Conservation (phyloP, 2,329 filamentous ascomycete genomes). For the Aureobasidium pullulans region DNA sequence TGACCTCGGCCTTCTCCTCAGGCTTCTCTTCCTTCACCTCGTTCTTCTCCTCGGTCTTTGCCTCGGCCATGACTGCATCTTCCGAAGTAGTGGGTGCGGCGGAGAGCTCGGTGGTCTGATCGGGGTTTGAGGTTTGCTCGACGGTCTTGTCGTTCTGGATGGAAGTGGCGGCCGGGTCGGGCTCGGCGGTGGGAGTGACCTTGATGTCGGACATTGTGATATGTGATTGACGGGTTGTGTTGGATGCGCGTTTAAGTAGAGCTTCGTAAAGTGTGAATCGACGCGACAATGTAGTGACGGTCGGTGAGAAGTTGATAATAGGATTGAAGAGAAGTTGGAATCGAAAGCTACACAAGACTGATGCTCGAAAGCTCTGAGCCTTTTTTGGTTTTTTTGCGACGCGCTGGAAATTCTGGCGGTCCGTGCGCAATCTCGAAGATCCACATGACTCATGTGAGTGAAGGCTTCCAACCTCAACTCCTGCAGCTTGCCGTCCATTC, state of each 20-base stretch:
- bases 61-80: conserved; percentile 13
- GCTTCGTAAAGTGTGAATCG: conserved; percentile 4
- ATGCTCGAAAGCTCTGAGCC: conserved; percentile 1
- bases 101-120: conserved; percentile 11
- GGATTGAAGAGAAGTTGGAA: background rate
- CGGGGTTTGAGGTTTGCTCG: conserved; percentile 13
- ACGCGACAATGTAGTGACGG: background rate
- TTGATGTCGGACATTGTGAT: conserved; percentile 14
- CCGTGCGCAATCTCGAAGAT: conserved; percentile 1
- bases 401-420: background rate
- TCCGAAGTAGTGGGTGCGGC: conserved; percentile 15
- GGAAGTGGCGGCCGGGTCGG: conserved; percentile 15
- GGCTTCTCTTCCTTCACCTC: conserved; percentile 7
- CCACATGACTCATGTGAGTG: background rate
- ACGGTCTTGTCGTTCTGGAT: conserved; percentile 15
- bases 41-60: conserved; percentile 14
- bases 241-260: background rate
- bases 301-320: background rate
- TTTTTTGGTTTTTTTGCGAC: background rate
- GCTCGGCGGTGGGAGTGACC: conserved; percentile 6
- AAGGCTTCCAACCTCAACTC: background rate
- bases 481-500: background rate
- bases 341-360: conserved; percentile 1
- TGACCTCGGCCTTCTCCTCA: background rate
- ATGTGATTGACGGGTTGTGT: background rate